Conservation (phyloP, 2,329 filamentous ascomycete species). For the Microcera coccophila region DNA sequence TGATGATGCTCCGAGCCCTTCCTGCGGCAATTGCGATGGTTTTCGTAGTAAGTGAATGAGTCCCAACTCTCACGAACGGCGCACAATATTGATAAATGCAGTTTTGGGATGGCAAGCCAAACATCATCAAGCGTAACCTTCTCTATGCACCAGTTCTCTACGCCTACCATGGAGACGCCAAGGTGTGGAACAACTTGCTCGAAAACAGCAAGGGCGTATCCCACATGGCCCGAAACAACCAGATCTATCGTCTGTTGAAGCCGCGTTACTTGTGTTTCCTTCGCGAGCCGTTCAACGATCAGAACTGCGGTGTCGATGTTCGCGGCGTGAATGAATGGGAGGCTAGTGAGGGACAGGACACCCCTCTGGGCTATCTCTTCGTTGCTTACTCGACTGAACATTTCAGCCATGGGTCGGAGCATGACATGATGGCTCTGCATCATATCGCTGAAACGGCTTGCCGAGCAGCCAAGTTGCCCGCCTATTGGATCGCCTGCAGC, state of each 20-base stretch:
- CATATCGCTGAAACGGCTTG: slow-evolving; percentile 26
- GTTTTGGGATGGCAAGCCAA: slow-evolving; percentile 24
- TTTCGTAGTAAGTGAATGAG: slow-evolving; percentile 16
- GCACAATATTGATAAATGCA: background rate
- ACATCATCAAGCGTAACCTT: slow-evolving; percentile 10
- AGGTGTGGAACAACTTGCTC: slow-evolving; percentile 27
- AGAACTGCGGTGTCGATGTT: slow-evolving; percentile 22
- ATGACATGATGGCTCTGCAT: slow-evolving; percentile 24
- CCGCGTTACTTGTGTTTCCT: slow-evolving; percentile 26
- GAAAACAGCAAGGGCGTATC: slow-evolving; percentile 23
- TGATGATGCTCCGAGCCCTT: slow-evolving; percentile 22
- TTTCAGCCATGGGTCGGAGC: slow-evolving; percentile 20
- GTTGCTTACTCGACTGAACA: slow-evolving; percentile 26
- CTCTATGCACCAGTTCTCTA: slow-evolving; percentile 24
- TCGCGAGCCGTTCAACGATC: slow-evolving; percentile 19
- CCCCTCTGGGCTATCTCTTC: slow-evolving; percentile 19
- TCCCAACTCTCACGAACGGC: background rate
- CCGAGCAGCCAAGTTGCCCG: slow-evolving; percentile 21
- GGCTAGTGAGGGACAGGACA: slow-evolving; percentile 17
- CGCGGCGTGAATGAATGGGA: slow-evolving; percentile 22
- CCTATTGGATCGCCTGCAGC: slow-evolving; percentile 26
- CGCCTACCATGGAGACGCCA: slow-evolving; percentile 21
- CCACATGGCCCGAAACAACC: slow-evolving; percentile 20
- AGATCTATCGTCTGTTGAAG: slow-evolving; percentile 20
- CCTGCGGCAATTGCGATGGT: slow-evolving; percentile 24